Conservation (phyloP, 169 alveolate species). For the Plasmodium ovale region DNA sequence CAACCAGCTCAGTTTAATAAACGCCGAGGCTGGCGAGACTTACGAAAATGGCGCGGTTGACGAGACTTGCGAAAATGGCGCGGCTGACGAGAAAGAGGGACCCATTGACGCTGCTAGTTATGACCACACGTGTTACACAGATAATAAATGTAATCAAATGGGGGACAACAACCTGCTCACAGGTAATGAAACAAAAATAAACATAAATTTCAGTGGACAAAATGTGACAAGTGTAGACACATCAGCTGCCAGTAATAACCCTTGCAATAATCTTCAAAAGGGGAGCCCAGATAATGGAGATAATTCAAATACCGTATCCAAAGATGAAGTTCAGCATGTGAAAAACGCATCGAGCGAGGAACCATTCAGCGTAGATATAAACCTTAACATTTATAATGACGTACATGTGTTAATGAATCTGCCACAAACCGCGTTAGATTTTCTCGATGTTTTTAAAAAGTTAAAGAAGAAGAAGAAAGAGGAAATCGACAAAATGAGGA, state of each 20-base stretch:
- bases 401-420: conserved; percentile 92
- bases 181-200: too few species aligned
- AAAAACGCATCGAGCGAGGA: background rate
- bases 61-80: background rate
- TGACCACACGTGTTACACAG: background rate
- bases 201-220: background rate
- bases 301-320: background rate
- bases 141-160: too few species aligned
- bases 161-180: too few species aligned
- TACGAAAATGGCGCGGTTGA: background rate
- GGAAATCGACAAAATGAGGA: conserved; percentile 22
- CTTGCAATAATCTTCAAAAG: background rate
- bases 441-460: conserved; percentile 83
- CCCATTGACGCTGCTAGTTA: background rate
- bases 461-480: background rate
- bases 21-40: background rate
- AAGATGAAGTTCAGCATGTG: background rate
- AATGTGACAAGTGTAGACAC: background rate
- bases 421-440: conserved; percentile 91
- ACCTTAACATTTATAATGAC: conserved; percentile 77
- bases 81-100: background rate
- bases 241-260: background rate
- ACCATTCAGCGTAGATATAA: conserved; percentile 75
- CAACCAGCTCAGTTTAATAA: background rate
- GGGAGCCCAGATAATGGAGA: background rate